Evolutionary conservation across 1,284 basidiomycete species (phyloP).

Genomic region (Ceraceosorus guamensis): DNA sequence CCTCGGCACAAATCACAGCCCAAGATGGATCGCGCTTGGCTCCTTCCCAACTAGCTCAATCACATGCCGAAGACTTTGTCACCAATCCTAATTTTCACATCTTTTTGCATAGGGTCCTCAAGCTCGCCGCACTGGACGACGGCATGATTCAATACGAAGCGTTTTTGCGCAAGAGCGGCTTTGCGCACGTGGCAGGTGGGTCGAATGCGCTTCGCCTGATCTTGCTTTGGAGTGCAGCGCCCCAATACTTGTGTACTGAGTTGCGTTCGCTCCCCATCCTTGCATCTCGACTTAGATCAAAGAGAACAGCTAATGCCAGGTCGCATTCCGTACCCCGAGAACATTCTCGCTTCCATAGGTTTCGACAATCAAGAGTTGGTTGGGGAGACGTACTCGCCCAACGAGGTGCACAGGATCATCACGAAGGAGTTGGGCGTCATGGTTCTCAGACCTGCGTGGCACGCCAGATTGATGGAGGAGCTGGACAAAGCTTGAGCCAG

Average conservation of each 20-base stretch:
- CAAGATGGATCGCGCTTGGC: background rate
- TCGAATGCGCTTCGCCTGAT: background rate
- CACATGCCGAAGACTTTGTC: constrained; percentile 4
- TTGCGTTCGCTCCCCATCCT: background rate
- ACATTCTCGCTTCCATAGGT: constrained; percentile 27
- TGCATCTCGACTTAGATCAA: constrained; percentile 17
- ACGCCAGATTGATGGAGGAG: background rate
- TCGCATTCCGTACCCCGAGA: constrained; percentile 37
- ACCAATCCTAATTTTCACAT: constrained; percentile 29
- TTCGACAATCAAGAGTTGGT: constrained; percentile 33
- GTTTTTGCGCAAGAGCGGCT: constrained; percentile 30
- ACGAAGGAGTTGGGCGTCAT: constrained; percentile 32
- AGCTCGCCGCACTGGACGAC: constrained; percentile 31
- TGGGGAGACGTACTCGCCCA: constrained; percentile 35
- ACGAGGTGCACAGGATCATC: constrained; percentile 38
- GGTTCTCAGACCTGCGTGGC: constrained; percentile 8
- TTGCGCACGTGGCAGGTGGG: constrained; percentile 37
- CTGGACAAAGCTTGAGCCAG: no score
- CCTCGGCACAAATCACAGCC: background rate
- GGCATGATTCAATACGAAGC: constrained; percentile 38
- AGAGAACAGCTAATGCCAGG: constrained; percentile 41
- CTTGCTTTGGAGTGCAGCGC: background rate
- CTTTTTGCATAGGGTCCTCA: constrained; percentile 34
- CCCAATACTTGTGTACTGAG: background rate
- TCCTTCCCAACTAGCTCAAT: background rate